Conservation (phyloP, 2,329 filamentous ascomycete species). For the Fusarium piperis region DNA sequence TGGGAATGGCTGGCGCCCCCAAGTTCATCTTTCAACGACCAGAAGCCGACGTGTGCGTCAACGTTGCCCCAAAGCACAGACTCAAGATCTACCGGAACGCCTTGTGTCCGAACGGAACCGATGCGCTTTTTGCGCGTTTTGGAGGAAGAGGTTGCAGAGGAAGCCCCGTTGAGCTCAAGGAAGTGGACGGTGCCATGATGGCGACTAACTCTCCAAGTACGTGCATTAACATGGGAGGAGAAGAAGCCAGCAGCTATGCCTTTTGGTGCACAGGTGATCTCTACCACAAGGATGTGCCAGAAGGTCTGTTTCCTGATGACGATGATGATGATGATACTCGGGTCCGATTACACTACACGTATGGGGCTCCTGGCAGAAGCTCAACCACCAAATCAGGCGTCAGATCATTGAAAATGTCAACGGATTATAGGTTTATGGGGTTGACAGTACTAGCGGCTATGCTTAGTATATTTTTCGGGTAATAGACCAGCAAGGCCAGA, state of each 20-base stretch:
- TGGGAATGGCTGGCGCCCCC: constrained; percentile 3
- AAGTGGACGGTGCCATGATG: constrained; percentile 1
- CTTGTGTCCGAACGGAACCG: constrained; percentile 10
- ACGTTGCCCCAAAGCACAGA: constrained; percentile 3
- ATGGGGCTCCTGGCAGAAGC: not conserved
- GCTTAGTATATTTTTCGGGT: not conserved
- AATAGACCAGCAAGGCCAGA: not conserved
- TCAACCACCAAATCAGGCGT: not conserved
- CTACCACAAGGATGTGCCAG: not conserved
- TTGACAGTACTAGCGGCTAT: not conserved
- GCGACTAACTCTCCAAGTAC: not conserved
- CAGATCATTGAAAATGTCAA: not conserved
- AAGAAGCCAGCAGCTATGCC: constrained; percentile 13
- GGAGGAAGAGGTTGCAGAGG: not conserved
- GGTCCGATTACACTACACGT: not conserved
- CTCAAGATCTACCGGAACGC: constrained; percentile 22
- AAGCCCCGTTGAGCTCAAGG: not conserved
- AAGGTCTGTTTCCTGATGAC: constrained; percentile 3
- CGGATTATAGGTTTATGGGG: not conserved
- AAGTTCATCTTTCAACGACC: constrained; percentile 13
- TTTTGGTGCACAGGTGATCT: constrained; percentile 13
- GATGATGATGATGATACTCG: not conserved
- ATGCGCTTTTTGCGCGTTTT: constrained; percentile 15
- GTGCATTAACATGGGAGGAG: constrained; percentile 15
- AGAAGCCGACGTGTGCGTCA: constrained; percentile 8